Evolutionary conservation across 2,329 filamentous ascomycete species (phyloP), one percentile per base, ranked within the genome.

Genomic region (Cordyceps fumosorosea): DNA sequence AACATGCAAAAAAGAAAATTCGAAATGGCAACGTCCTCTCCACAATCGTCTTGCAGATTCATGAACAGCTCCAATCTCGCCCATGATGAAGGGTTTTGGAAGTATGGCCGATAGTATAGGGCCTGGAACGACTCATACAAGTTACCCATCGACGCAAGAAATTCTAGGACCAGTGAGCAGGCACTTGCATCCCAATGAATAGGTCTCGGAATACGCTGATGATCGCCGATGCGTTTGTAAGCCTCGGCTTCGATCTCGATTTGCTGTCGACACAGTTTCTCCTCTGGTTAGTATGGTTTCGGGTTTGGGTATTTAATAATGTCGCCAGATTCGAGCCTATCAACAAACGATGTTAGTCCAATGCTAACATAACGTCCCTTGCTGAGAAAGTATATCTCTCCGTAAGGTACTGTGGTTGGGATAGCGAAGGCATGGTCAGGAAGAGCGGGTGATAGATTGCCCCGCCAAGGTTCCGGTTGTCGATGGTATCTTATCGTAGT

Each of bases 81-180:
- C n/a, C n/a, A n/a, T n/a, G n/a, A n/a, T n/a, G n/a, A n/a, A n/a
- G n/a, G n/a, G n/a, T n/a, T n/a, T n/a, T n/a, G n/a, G n/a, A n/a
- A n/a, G n/a, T n/a, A n/a, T n/a, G n/a, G n/a, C n/a, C n/a, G n/a
- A n/a, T n/a, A n/a, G n/a, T n/a, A n/a, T n/a, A n/a, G n/a, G n/a
- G n/a, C n/a, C n/a, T n/a, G n/a, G n/a, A n/a, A n/a, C n/a, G n/a
- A n/a, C n/a, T n/a, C n/a, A n/a, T n/a, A n/a, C n/a, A n/a, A n/a
- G n/a, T n/a, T n/a, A n/a, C n/a, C n/a, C n/a, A n/a, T n/a, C n/a
- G n/a, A n/a, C n/a, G 51, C 50, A 59, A 69, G 64, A 51, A 69
- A 68, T 63, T 70, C 67, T 55, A 72, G 64, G 29, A 67, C 69
- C 56, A 72, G 62, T 42, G 64, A 66, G 62, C 65, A 69, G 0